Percentiles rank a stretch among this genome's conserved stretches.
Evolutionary conservation across 176 grass and related monocot genomes (phyloP).

Genomic region (Cymbopogon citratus): DNA sequence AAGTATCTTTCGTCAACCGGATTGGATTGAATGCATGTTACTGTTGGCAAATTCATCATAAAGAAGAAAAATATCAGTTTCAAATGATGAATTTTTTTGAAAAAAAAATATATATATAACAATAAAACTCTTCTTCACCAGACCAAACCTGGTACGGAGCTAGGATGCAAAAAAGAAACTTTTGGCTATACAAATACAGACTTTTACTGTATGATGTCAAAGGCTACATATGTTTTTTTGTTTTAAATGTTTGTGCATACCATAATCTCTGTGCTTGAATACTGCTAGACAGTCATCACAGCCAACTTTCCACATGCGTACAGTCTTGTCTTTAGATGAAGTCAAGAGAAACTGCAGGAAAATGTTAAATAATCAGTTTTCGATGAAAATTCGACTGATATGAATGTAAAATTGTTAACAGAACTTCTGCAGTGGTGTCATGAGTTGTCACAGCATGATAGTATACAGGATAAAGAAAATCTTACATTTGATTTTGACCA

Average conservation of each 20-base stretch:
- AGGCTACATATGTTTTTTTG: not conserved
- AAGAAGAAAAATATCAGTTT: not conserved
- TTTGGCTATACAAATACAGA: not conserved
- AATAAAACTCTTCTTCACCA: not conserved
- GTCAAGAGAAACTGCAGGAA: slow-evolving; percentile 63
- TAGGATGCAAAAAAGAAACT: not conserved
- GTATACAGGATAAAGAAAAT: not conserved
- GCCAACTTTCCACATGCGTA: slow-evolving; percentile 85
- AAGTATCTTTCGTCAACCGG: slow-evolving; percentile 60
- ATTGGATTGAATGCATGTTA: slow-evolving; percentile 72
- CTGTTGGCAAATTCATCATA: slow-evolving; percentile 27
- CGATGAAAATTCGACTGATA: not conserved
- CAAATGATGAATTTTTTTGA: not conserved
- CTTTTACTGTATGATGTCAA: not conserved
- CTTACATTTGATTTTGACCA: slow-evolving; percentile 83
- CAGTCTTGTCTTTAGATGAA: slow-evolving; percentile 70
- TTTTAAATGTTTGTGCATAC: slow-evolving; percentile 29
- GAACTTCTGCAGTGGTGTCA: not conserved
- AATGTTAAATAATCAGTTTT: not conserved
- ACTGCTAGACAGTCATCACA: slow-evolving; percentile 50
- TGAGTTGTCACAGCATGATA: not conserved
- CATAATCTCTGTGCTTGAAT: slow-evolving; percentile 67
- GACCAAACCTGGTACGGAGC: not conserved
- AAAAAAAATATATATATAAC: not conserved
- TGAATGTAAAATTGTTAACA: not conserved